A percentile compares a stretch with the other conserved stretches of the same genome.
Conservation (phyloP, 116 monocot genomes). For the Cymodocea nodosa region DNA sequence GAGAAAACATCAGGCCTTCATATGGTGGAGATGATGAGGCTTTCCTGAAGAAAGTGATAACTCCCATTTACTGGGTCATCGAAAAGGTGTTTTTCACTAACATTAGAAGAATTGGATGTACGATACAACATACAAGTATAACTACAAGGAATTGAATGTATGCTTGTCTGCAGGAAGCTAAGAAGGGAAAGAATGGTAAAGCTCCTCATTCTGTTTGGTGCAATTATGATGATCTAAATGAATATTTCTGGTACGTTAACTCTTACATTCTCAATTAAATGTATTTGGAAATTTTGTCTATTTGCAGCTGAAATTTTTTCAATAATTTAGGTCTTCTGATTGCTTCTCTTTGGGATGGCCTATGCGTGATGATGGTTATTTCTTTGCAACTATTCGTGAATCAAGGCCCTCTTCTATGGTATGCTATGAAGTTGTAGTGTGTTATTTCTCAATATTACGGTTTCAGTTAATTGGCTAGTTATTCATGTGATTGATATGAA, state of each 20-base stretch:
- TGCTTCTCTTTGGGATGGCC: constrained; percentile 99
- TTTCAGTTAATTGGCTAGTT: not conserved
- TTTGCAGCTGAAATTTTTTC: not conserved
- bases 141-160: not conserved
- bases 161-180: constrained; percentile 46
- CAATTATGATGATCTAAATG: constrained; percentile 98
- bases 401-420: constrained; percentile 35
- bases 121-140: not conserved
- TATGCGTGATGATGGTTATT: constrained; percentile 89
- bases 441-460: not conserved
- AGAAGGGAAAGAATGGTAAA: constrained; percentile 77
- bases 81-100: constrained; percentile 45
- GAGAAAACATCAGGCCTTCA: constrained; percentile 86
- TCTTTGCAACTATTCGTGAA: constrained; percentile 67
- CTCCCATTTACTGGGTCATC: constrained; percentile 82
- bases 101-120: not conserved
- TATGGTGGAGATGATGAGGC: constrained; percentile 94
- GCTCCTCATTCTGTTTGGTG: constrained; percentile 87
- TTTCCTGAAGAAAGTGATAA: constrained; percentile 78
- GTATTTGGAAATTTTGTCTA: not conserved
- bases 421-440: constrained; percentile 7
- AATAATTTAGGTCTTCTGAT: constrained; percentile 56
- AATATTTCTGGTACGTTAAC: constrained; percentile 82
- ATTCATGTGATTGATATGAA: constrained; percentile 14
- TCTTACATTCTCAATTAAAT: not conserved